phyloP scores from a whole-genome alignment of 352 stramenopile genomes.

The Pythium dissotocum region DNA sequence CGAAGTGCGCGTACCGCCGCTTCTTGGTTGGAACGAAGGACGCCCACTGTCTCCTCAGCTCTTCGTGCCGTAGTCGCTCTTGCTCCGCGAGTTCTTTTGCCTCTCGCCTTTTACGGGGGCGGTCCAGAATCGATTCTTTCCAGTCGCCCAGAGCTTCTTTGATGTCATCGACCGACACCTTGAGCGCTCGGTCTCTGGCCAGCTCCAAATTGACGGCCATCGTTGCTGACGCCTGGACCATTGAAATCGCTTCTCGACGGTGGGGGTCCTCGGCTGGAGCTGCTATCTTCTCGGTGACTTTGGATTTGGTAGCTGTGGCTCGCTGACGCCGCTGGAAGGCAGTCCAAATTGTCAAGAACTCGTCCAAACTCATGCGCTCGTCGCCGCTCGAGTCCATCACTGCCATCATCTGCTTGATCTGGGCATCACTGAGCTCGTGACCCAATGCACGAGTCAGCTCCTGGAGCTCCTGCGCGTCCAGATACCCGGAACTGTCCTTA shows the following conservation, averaged over 20 bases:
- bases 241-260: slow-evolving; percentile 23
- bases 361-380: slow-evolving; percentile 51
- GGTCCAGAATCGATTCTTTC: slow-evolving; percentile 52
- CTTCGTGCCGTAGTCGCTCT: slow-evolving; percentile 11
- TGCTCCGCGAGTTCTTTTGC: slow-evolving; percentile 27
- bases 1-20: slow-evolving; percentile 51
- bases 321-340: slow-evolving; percentile 44
- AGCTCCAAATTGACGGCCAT: slow-evolving; percentile 50
- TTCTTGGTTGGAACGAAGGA: slow-evolving; percentile 44
- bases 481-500: slow-evolving; percentile 47
- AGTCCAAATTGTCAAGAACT: slow-evolving; percentile 74
- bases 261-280: slow-evolving; percentile 1
- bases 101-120: slow-evolving; percentile 29
- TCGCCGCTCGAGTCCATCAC: slow-evolving; percentile 69
- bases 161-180: slow-evolving; percentile 50
- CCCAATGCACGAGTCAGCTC: slow-evolving; percentile 49
- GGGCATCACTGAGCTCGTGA: slow-evolving; percentile 40
- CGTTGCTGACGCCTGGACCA: slow-evolving; percentile 23
- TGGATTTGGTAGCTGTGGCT: background rate
- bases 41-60: slow-evolving; percentile 19
- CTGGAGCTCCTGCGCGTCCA: slow-evolving; percentile 56
- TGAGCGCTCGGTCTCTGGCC: slow-evolving; percentile 48
- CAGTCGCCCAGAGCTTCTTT: slow-evolving; percentile 48
- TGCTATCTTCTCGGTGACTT: background rate
- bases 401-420: slow-evolving; percentile 56